These are phyloP conservation scores for Chimonanthus salicifolius DNA, from an alignment of 164 flowering plant species.

Conservation along the genomic window DNA sequence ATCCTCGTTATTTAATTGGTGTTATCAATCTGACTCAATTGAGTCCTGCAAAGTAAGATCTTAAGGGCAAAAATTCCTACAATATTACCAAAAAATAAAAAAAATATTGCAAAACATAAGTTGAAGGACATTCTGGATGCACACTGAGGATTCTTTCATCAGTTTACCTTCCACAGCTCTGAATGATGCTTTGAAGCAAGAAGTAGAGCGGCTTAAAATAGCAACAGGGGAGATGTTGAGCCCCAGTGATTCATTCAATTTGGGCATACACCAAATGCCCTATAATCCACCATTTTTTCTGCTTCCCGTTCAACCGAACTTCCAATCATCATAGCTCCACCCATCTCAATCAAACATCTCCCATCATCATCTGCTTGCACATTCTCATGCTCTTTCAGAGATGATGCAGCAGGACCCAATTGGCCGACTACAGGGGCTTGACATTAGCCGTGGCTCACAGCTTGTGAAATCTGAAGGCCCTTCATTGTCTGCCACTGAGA, in stretches of 20 bases:
- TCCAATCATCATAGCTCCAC: conserved; percentile 46
- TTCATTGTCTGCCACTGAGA: conserved; percentile 76
- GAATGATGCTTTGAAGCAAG: conserved; percentile 80
- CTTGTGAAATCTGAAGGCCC: conserved; percentile 74
- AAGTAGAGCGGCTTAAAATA: conserved; percentile 72
- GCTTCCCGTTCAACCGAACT: conserved; percentile 38
- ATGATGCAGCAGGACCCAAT: conserved; percentile 68
- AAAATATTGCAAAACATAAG: no score
- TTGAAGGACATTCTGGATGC: neutral
- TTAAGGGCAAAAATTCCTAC: no score
- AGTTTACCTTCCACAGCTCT: conserved; percentile 38
- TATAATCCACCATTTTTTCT: conserved; percentile 41
- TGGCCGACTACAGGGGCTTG: conserved; percentile 82
- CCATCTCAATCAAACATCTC: conserved; percentile 42
- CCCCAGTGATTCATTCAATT: conserved; percentile 44
- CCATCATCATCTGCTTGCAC: conserved; percentile 31
- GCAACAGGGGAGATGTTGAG: conserved; percentile 64
- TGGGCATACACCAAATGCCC: conserved; percentile 59
- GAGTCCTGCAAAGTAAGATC: no score
- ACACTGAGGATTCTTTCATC: neutral
- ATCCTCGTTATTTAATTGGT: no score
- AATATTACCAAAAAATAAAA: no score
- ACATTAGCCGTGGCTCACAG: conserved; percentile 57
- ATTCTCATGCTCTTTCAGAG: conserved; percentile 42
- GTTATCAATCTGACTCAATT: no score